Evolutionary conservation across 2,329 filamentous ascomycete species (phyloP).

Genomic region (Monilinia fructigena): DNA sequence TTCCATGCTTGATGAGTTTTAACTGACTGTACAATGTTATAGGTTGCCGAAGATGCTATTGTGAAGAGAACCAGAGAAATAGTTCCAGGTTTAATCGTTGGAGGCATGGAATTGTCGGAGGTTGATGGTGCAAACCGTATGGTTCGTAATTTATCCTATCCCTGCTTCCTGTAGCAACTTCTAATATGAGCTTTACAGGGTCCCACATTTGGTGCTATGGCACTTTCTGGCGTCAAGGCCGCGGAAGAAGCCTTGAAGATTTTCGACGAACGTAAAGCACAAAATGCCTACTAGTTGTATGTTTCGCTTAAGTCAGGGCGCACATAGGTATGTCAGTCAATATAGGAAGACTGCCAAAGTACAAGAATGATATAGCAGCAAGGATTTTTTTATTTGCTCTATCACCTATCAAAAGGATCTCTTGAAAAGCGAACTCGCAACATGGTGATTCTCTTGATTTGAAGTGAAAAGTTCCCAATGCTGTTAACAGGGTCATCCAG

Average conservation of each 20-base stretch:
- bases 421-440: neutral
- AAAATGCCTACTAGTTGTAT: constrained; percentile 55
- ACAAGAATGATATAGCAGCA: neutral
- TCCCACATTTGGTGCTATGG: constrained; percentile 88
- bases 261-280: constrained; percentile 72
- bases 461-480: too few species aligned
- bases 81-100: constrained; percentile 84
- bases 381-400: neutral
- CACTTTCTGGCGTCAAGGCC: constrained; percentile 81
- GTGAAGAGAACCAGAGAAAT: constrained; percentile 90
- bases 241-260: constrained; percentile 80
- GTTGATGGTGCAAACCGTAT: constrained; percentile 90
- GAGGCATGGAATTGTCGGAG: constrained; percentile 90
- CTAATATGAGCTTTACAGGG: constrained; percentile 39
- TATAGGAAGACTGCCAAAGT: neutral
- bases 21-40: neutral
- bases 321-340: neutral
- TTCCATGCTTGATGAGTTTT: too few species aligned
- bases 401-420: neutral
- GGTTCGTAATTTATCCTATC: constrained; percentile 48
- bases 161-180: neutral
- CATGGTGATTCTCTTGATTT: neutral
- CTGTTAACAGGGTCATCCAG: neutral
- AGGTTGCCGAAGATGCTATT: constrained; percentile 80
- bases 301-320: neutral